A percentile compares a stretch with the other conserved stretches of the same genome.
Conservation (phyloP, 345 rosid species). For the Gossypium ekmanianum region DNA sequence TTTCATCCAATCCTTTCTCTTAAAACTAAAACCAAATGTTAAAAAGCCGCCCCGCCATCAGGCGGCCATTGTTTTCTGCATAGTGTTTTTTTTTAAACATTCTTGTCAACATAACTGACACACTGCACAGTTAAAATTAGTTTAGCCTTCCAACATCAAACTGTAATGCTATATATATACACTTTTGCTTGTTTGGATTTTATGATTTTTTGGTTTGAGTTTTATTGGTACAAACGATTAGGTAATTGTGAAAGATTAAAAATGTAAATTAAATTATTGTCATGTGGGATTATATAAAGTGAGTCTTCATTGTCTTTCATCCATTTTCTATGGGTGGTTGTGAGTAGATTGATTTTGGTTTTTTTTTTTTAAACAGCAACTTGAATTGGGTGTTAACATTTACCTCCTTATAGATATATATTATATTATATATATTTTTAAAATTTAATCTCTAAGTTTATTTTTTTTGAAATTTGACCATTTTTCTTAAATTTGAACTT, state of each 20-base stretch:
- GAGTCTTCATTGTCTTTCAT: not conserved
- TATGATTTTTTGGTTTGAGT: not conserved
- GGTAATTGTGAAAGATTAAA: not conserved
- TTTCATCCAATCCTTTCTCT: too few species aligned
- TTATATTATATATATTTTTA: too few species aligned
- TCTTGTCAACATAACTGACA: not conserved
- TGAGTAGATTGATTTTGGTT: not conserved
- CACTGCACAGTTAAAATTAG: not conserved
- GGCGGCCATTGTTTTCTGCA: not conserved
- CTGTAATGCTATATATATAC: too few species aligned
- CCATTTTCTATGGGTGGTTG: not conserved
- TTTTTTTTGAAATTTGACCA: too few species aligned
- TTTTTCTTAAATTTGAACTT: too few species aligned
- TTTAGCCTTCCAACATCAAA: not conserved
- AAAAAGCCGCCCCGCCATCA: too few species aligned
- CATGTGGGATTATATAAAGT: not conserved
- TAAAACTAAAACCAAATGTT: too few species aligned
- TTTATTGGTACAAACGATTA: not conserved
- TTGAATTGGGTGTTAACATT: too few species aligned
- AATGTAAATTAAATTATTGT: not conserved
- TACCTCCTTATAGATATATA: too few species aligned
- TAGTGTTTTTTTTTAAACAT: not conserved
- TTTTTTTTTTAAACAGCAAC: not conserved
- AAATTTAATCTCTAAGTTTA: too few species aligned
- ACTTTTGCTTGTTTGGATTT: not conserved